A percentile compares a stretch with the other conserved stretches of the same genome.
Evolutionary conservation across 2,329 filamentous ascomycete species (phyloP).

Genomic region (Fusarium sp.): DNA sequence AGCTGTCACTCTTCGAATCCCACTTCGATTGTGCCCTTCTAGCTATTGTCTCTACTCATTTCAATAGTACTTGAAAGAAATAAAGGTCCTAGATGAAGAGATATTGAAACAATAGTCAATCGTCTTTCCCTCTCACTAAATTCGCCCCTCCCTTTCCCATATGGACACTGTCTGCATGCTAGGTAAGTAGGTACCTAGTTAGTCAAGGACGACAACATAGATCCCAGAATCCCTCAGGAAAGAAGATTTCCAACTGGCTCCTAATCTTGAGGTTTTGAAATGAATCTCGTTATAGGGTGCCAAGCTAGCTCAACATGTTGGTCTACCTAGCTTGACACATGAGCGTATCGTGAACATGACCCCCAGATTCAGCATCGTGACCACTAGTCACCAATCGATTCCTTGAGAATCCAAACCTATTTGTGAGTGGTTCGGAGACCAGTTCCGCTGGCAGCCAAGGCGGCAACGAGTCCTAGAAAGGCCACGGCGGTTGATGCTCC

Average conservation of each 20-base stretch:
- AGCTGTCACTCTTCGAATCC: background rate
- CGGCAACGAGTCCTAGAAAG: slow-evolving; percentile 57
- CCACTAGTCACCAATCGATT: no score
- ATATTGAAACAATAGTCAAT: background rate
- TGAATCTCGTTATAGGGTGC: background rate
- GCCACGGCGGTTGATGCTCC: slow-evolving; percentile 66
- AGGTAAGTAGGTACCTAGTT: no score
- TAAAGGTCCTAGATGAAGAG: background rate
- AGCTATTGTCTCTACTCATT: background rate
- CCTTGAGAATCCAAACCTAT: slow-evolving; percentile 1
- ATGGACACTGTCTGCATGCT: background rate
- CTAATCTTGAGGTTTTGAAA: background rate
- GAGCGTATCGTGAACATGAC: no score
- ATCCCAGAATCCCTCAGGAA: background rate
- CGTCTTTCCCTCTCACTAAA: background rate
- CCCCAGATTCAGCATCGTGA: no score
- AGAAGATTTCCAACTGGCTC: background rate
- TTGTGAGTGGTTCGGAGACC: slow-evolving; percentile 50
- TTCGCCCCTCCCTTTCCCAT: background rate
- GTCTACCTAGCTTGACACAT: no score
- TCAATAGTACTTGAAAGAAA: background rate
- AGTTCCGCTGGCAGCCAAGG: slow-evolving; percentile 50
- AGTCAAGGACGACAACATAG: background rate
- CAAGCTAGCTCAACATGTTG: background rate
- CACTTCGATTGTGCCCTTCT: background rate